These are phyloP conservation scores for Conringia planisiliqua DNA, from an alignment of 345 rosid species.

Conservation along the genomic window DNA sequence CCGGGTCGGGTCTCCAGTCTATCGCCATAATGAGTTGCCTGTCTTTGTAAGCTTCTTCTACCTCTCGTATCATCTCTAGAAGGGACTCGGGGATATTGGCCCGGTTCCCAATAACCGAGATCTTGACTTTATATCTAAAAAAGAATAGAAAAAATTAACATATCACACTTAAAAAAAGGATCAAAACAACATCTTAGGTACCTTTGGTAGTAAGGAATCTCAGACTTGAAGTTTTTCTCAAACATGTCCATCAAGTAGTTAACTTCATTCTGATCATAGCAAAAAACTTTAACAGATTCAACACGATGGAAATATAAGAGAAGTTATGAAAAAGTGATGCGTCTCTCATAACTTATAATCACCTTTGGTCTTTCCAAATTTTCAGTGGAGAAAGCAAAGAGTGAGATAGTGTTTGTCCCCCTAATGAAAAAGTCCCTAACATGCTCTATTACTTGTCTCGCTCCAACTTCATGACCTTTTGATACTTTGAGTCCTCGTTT, in stretches of 20 bases:
- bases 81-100: slow-evolving; percentile 44
- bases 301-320: not conserved
- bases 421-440: slow-evolving; percentile 32
- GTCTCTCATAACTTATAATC: not conserved
- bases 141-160: not conserved
- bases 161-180: not conserved
- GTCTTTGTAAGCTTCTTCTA: slow-evolving; percentile 38
- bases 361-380: slow-evolving; percentile 67
- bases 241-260: slow-evolving; percentile 58
- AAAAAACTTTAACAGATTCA: not conserved
- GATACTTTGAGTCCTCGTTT: slow-evolving; percentile 40
- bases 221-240: slow-evolving; percentile 37
- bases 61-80: slow-evolving; percentile 24
- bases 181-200: slow-evolving; percentile 11
- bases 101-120: slow-evolving; percentile 52
- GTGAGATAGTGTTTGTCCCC: slow-evolving; percentile 57
- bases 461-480: slow-evolving; percentile 60
- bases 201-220: slow-evolving; percentile 43
- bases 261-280: slow-evolving; percentile 52
- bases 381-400: slow-evolving; percentile 65
- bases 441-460: slow-evolving; percentile 32
- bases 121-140: slow-evolving; percentile 33
- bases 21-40: slow-evolving; percentile 56
- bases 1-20: slow-evolving; percentile 66
- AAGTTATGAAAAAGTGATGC: not conserved